phyloP scores from a whole-genome alignment of 2,329 filamentous ascomycete genomes.

The Chaetomium olivaceum region DNA sequence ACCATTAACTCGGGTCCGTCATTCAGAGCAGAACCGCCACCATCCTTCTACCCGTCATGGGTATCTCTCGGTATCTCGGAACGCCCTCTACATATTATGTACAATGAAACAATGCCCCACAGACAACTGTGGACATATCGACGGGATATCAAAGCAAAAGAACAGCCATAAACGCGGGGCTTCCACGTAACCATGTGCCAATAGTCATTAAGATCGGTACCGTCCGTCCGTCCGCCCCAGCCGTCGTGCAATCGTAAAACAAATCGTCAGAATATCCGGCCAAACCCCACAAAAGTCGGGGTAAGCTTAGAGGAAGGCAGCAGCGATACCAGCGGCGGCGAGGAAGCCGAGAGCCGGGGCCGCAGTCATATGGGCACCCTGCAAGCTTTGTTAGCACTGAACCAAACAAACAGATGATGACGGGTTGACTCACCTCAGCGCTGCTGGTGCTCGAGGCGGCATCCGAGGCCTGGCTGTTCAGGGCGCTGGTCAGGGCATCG shows the following conservation, averaged over 20 bases:
- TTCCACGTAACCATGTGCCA: slow-evolving; percentile 25
- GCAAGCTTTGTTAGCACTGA: slow-evolving; percentile 6
- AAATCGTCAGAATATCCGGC: not conserved
- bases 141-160: slow-evolving; percentile 28
- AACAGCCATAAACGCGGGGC: slow-evolving; percentile 20
- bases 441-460: slow-evolving; percentile 28
- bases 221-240: slow-evolving; percentile 21
- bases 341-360: slow-evolving; percentile 48
- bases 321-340: slow-evolving; percentile 52
- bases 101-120: slow-evolving; percentile 27
- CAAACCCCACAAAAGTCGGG: slow-evolving; percentile 1
- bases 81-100: slow-evolving; percentile 29
- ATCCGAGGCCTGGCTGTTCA: slow-evolving; percentile 29
- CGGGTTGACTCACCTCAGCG: slow-evolving; percentile 34
- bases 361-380: slow-evolving; percentile 46
- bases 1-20: slow-evolving; percentile 17
- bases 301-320: slow-evolving; percentile 48
- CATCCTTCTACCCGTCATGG: slow-evolving; percentile 21
- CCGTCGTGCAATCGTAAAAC: slow-evolving; percentile 25
- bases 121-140: slow-evolving; percentile 21
- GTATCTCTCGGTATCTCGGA: slow-evolving; percentile 29
- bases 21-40: slow-evolving; percentile 5
- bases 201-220: slow-evolving; percentile 32
- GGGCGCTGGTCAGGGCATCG: slow-evolving; percentile 29
- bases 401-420: not conserved